These are phyloP conservation scores for Beauveria pseudobassiana DNA, from an alignment of 2,329 filamentous ascomycete genomes.

Conservation along the genomic window DNA sequence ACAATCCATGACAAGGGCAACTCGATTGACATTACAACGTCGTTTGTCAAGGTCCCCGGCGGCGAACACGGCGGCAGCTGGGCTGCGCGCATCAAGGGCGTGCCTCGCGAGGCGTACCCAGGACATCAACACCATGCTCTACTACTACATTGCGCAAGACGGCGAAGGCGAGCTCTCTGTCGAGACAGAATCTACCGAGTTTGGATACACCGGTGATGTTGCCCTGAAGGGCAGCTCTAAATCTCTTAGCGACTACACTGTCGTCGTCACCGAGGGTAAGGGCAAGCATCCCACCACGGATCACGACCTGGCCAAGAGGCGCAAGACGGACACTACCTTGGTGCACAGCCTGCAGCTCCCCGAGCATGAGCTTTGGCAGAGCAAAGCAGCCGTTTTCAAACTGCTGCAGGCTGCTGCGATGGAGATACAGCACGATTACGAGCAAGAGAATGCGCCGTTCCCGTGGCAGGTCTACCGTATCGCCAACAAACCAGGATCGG, in stretches of 20 bases:
- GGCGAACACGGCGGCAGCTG: conserved; percentile 82
- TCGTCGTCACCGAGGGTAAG: conserved; percentile 67
- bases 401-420: conserved; percentile 45
- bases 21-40: conserved; percentile 81
- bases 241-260: conserved; percentile 69
- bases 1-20: conserved; percentile 88
- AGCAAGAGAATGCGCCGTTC: conserved; percentile 63
- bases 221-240: conserved; percentile 61
- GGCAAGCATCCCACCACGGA: conserved; percentile 53
- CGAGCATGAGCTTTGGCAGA: conserved; percentile 72
- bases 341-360: conserved; percentile 65
- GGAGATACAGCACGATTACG: conserved; percentile 40
- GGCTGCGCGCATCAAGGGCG: conserved; percentile 81
- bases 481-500: conserved; percentile 59
- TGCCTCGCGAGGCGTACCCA: conserved; percentile 59
- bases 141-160: conserved; percentile 80
- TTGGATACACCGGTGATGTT: conserved; percentile 53
- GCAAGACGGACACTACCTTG: conserved; percentile 68
- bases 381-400: conserved; percentile 56
- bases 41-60: conserved; percentile 87
- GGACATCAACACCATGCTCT: conserved; percentile 65
- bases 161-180: conserved; percentile 60
- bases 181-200: conserved; percentile 41
- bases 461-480: conserved; percentile 82
- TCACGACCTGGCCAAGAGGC: conserved; percentile 59